Evolutionary conservation across 208 protist species (phyloP), one percentile per base, ranked within the genome.

Genomic region (Acanthamoeba sp.): DNA sequence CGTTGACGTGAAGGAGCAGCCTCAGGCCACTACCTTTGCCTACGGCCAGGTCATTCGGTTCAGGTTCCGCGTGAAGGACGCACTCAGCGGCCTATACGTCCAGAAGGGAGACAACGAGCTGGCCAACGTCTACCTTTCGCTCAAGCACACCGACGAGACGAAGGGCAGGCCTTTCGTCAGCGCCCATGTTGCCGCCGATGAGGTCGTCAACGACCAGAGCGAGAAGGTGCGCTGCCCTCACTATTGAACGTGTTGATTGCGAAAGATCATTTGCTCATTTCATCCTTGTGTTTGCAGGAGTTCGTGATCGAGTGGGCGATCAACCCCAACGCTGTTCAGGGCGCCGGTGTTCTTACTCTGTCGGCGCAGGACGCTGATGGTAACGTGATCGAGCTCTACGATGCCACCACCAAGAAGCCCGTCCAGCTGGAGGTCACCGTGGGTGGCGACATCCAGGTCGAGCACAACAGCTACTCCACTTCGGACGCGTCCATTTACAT

Each of bases 301-400:
- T 94, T 94, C 36, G 69, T 55, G 18, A 88, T 88, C 57, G 32
- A 32, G 36, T 94, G 91, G 91, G 42, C 73, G 9, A 88, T 94
- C 29, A 88, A 94, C 73, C 91, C 91, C 57, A 94, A 94, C 57
- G 91, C 91, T 18, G 91, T 94, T 9, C 91, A 71, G 38, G 91
- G 91, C 36, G 55, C 32, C 6, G 91, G 71, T 7, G 24, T 73
- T 27, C 50, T 94, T 5, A 24, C 64, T 20, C n/a, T 94, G 27
- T 50, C 73, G 10, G 91, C 76, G 12, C 29, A 84, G 34, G 73
- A 94, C 36, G 91, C 73, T 27, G 91, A 84, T 50, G 91, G 91
- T 71, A 88, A 66, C 20, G 18, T 42, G 48, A 42, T 94, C 71
- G 32, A 50, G 6, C 50, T 94, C 3, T 40, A 29, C 18, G 27